Conservation (phyloP, 2,329 filamentous ascomycete species). For the Pseudogymnoascus sp. region DNA sequence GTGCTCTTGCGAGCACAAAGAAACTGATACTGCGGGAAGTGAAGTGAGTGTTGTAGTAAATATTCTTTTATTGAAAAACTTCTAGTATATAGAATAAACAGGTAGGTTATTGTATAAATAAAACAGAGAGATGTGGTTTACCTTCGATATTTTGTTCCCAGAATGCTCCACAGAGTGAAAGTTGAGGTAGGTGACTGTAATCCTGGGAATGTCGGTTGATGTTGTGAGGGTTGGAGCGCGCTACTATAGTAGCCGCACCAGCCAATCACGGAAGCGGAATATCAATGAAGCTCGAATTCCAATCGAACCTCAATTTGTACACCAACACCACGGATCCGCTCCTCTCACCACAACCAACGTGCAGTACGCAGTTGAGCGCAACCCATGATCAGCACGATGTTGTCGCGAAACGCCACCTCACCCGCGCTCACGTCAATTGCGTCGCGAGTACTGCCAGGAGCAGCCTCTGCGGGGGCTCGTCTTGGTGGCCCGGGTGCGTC, state of each 20-base stretch:
- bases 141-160: background rate
- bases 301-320: slow-evolving; percentile 8
- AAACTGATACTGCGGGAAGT: background rate
- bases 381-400: slow-evolving; percentile 24
- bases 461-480: slow-evolving; percentile 20
- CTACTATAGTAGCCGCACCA: slow-evolving; percentile 1
- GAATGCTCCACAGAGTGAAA: background rate
- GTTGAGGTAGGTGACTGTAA: background rate
- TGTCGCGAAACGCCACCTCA: slow-evolving; percentile 29
- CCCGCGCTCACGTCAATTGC: slow-evolving; percentile 24
- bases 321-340: slow-evolving; percentile 5
- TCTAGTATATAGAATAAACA: background rate
- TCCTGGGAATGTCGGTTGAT: slow-evolving; percentile 1
- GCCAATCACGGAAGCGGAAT: slow-evolving; percentile 7
- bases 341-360: slow-evolving; percentile 2
- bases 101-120: background rate
- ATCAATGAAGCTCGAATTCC: slow-evolving; percentile 9
- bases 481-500: slow-evolving; percentile 18
- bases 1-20: background rate
- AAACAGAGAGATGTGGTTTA: background rate
- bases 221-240: background rate
- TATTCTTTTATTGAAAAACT: slow-evolving; percentile 15
- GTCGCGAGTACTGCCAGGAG: slow-evolving; percentile 23
- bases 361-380: slow-evolving; percentile 26
- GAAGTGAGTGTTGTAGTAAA: slow-evolving; percentile 36